Evolutionary conservation across 2,329 filamentous ascomycete species (phyloP).

Genomic region (Zopfia rhizophila): DNA sequence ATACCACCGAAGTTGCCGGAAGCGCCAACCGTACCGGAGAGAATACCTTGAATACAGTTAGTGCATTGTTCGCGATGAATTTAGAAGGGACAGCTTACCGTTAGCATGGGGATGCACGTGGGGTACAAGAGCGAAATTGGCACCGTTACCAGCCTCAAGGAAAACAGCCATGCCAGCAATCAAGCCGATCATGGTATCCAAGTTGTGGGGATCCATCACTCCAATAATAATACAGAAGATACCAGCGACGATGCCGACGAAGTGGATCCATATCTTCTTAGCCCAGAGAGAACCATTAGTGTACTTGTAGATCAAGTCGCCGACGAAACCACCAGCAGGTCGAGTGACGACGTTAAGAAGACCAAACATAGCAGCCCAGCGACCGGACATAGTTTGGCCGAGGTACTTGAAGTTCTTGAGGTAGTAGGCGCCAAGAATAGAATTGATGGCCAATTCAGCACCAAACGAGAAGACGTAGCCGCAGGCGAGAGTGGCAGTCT

Average conservation of each 20-base stretch:
- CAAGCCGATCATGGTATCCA: constrained; percentile 78
- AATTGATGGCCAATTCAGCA: constrained; percentile 69
- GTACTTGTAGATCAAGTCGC: constrained; percentile 65
- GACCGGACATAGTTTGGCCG: constrained; percentile 64
- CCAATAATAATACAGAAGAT: constrained; percentile 72
- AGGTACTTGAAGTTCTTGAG: constrained; percentile 65
- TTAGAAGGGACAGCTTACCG: constrained; percentile 58
- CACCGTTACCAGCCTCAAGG: constrained; percentile 84
- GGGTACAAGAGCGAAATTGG: constrained; percentile 86
- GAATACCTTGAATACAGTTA: constrained; percentile 55
- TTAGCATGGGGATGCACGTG: constrained; percentile 88
- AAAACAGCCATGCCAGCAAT: constrained; percentile 83
- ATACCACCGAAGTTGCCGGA: constrained; percentile 87
- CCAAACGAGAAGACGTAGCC: constrained; percentile 71
- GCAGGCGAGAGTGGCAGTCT: constrained; percentile 63
- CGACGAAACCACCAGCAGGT: constrained; percentile 71
- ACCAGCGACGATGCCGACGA: constrained; percentile 66
- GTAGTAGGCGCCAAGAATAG: constrained; percentile 69
- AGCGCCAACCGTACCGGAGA: constrained; percentile 82
- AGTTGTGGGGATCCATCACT: constrained; percentile 68
- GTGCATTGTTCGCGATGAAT: constrained; percentile 6
- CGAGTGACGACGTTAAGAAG: constrained; percentile 76
- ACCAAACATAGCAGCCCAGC: constrained; percentile 78
- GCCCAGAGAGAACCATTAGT: constrained; percentile 65
- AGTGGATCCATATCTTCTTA: constrained; percentile 72